Conservation (phyloP, 2,329 filamentous ascomycete genomes). For the Claviceps humidiphila region DNA sequence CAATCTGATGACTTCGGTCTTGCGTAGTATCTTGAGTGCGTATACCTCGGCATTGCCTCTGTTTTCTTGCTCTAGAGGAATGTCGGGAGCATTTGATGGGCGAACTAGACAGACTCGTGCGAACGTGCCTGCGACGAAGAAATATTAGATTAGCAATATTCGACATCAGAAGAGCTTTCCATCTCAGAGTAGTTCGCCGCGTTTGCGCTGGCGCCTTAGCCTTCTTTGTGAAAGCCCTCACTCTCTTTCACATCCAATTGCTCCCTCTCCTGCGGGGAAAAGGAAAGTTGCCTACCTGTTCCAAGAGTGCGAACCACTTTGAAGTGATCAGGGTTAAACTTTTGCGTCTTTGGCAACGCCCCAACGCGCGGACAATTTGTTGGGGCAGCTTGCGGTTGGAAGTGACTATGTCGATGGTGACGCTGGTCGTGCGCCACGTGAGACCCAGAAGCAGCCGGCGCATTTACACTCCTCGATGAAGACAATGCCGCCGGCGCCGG, state of each 20-base stretch:
- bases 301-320: constrained; percentile 62
- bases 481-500: constrained; percentile 12
- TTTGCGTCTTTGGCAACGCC: constrained; percentile 16
- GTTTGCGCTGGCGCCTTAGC: background rate
- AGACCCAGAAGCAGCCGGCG: constrained; percentile 7
- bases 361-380: constrained; percentile 1
- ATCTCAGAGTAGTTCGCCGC: background rate
- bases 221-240: background rate
- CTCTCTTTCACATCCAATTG: background rate
- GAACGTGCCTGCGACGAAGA: constrained; percentile 48
- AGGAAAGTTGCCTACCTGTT: constrained; percentile 38
- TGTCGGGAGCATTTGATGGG: constrained; percentile 35
- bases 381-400: background rate
- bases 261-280: background rate
- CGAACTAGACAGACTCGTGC: constrained; percentile 69
- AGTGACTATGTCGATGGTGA: constrained; percentile 1
- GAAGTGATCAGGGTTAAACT: constrained; percentile 42
- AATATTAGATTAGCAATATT: background rate
- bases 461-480: constrained; percentile 8
- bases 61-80: constrained; percentile 19
- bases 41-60: constrained; percentile 41
- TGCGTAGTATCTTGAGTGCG: constrained; percentile 67
- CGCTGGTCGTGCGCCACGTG: background rate
- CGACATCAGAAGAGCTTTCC: background rate
- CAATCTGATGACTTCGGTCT: constrained; percentile 61